Evolutionary conservation across 352 stramenopile genomes (phyloP), one percentile per base, ranked within the genome.

Genomic region (Pythium phragmiticola): DNA sequence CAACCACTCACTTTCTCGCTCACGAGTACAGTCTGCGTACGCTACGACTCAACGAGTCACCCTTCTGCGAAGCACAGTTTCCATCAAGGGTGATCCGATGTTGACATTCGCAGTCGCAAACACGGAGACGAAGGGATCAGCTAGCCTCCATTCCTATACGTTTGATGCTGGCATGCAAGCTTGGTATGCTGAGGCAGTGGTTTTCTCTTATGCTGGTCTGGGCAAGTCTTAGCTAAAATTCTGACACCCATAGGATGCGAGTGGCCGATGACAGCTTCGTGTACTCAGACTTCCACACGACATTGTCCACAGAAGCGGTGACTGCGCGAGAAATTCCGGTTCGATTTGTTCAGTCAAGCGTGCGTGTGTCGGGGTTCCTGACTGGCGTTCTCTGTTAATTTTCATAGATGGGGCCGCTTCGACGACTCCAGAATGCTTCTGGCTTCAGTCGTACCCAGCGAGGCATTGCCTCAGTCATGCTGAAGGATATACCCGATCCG

Each of bases 201-300:
- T 36, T 19, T 7, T 11, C 34, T 13, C 34, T 48, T 14, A 23
- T 39, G 28, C 21, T 28, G 43, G 1, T 42, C 5, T 55, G 13
- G 5, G 14, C 16, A 30, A 4, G 16, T 21, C n/a, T 28, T 30
- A 23, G 26, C 45, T 48, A 30, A 60, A 36, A 56, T 36, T 5
- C 14, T 54, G 39, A n/a, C 12, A 34, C 28, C 7, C 34, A 12
- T 50, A 95, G 86, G 87, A 90, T 95, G 83, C 83, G 87, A 47
- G 82, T 94, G 11, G 84, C 83, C 14, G 87, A 94, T 63, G 82
- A 93, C 57, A 90, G 74, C 47, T 95, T 95, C 59, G 78, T 89
- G 23, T 95, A 85, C 60, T 95, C 87, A 9, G 87, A 95, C 52
- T 95, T 95, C 62, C 73, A 78, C 48, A 82, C 87, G 43, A 79